These are phyloP conservation scores for Apiotrichum domesticum DNA, from an alignment of 1,284 basidiomycete genomes.

Conservation along the genomic window DNA sequence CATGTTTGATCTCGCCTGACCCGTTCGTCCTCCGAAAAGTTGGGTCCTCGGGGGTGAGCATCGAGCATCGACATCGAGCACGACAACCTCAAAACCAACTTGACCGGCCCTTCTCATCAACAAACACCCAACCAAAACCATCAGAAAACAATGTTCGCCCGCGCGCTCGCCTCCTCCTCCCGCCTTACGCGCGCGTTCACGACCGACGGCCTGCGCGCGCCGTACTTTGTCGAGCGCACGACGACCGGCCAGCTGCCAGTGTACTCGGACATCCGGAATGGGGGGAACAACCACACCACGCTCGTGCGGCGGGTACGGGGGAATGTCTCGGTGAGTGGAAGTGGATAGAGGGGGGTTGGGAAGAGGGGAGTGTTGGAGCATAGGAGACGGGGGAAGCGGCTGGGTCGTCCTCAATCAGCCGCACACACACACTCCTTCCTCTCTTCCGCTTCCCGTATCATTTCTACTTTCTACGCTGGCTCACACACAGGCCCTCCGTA, in stretches of 20 bases:
- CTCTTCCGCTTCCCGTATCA: no score
- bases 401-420: background rate
- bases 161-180: background rate
- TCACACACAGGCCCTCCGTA: conserved; percentile 24
- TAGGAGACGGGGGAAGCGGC: no score
- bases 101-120: background rate
- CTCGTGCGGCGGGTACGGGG: conserved; percentile 33
- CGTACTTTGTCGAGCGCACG: conserved; percentile 20
- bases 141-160: background rate
- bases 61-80: no score
- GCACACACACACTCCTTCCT: background rate
- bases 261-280: conserved; percentile 33
- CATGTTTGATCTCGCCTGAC: background rate
- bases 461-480: no score
- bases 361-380: no score
- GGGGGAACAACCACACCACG: conserved; percentile 21
- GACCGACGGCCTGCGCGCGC: background rate
- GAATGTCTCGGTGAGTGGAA: conserved; percentile 12
- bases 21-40: background rate
- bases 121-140: background rate
- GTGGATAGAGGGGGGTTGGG: no score
- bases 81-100: no score
- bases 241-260: conserved; percentile 29
- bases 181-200: background rate
- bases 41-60: background rate